These are phyloP conservation scores for Claviceps cyperi DNA, from an alignment of 2,329 filamentous ascomycete genomes.

Conservation along the genomic window DNA sequence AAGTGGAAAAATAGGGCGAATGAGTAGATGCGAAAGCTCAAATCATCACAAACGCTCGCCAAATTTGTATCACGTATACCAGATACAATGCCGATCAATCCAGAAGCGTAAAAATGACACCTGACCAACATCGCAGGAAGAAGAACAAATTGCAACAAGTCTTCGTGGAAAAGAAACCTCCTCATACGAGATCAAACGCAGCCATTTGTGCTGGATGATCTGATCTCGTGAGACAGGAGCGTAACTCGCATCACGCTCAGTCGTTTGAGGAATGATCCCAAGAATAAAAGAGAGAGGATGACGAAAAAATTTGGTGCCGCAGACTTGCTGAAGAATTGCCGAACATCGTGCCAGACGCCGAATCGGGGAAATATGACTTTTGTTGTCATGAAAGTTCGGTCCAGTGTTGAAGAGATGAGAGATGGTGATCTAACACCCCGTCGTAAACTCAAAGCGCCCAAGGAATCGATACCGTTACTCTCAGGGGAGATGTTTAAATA, in stretches of 20 bases:
- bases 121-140: constrained; percentile 5
- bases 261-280: constrained; percentile 11
- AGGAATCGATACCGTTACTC: constrained; percentile 15
- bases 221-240: constrained; percentile 20
- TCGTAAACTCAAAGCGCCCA: neutral
- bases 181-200: constrained; percentile 10
- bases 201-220: constrained; percentile 29
- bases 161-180: constrained; percentile 14
- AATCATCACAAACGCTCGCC: constrained; percentile 9
- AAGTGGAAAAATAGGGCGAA: constrained; percentile 9
- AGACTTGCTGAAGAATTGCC: too few species aligned
- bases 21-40: neutral
- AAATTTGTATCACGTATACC: constrained; percentile 9
- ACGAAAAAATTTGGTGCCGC: neutral
- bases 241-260: constrained; percentile 9
- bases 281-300: constrained; percentile 15
- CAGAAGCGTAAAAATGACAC: constrained; percentile 1
- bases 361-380: too few species aligned
- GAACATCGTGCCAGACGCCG: too few species aligned
- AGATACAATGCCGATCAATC: constrained; percentile 1
- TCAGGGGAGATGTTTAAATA: constrained; percentile 24
- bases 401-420: too few species aligned
- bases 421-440: too few species aligned
- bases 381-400: too few species aligned
- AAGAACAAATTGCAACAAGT: constrained; percentile 8